These are phyloP conservation scores for Heliamphora exappendiculata DNA, from an alignment of 148 eudicot genomes.

Conservation along the genomic window DNA sequence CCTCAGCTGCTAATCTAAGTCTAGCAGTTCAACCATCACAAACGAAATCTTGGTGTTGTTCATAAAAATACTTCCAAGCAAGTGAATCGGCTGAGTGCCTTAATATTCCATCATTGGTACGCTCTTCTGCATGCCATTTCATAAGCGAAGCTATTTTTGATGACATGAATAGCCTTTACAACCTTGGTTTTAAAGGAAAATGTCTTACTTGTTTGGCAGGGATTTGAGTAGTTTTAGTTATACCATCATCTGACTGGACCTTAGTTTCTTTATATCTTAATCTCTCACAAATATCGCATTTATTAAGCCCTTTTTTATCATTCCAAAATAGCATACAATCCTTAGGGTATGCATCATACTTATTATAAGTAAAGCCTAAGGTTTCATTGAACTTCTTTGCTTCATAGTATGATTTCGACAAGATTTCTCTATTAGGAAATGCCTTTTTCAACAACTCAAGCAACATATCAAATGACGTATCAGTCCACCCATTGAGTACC, in stretches of 20 bases:
- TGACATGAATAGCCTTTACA: no score
- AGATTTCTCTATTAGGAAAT: slow-evolving; percentile 7
- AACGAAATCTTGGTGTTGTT: not conserved
- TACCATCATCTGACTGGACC: no score
- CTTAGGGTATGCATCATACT: not conserved
- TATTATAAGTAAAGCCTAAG: no score
- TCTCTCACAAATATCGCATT: not conserved
- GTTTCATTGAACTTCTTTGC: slow-evolving; percentile 10
- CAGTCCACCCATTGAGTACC: not conserved
- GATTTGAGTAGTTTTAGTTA: no score
- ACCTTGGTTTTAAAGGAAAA: no score
- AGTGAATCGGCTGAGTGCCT: no score
- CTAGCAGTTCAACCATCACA: not conserved
- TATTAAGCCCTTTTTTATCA: not conserved
- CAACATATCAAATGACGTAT: slow-evolving; percentile 14
- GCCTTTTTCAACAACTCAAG: slow-evolving; percentile 7
- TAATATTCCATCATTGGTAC: no score
- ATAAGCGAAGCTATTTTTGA: no score
- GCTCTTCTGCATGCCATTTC: no score
- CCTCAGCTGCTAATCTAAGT: not conserved
- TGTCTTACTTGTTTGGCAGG: not conserved
- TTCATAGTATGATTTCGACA: not conserved
- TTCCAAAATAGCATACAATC: no score
- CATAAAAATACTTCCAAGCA: no score
- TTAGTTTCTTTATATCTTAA: not conserved